Evolutionary conservation across 306 rosid genomes (phyloP).

Genomic region (Gillenia trifoliata): DNA sequence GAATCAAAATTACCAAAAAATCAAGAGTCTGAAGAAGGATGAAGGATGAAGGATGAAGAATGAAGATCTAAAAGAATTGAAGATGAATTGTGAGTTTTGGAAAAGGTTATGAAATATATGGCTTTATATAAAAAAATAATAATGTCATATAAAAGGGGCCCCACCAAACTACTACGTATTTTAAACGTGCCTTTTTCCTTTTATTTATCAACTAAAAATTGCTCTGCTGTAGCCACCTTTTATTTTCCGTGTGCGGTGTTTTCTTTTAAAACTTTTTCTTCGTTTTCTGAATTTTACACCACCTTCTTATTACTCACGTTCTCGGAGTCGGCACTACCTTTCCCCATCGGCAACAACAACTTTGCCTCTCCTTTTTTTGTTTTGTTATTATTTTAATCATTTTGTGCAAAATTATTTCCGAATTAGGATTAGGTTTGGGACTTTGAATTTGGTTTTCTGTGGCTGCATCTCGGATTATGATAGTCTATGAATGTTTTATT

Average conservation of each 20-base stretch:
- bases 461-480: too few relatives aligned
- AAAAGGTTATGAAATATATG: not conserved
- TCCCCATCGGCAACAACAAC: not conserved
- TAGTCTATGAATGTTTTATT: too few relatives aligned
- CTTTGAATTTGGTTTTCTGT: too few relatives aligned
- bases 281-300: not conserved
- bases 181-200: not conserved
- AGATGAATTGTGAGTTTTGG: not conserved
- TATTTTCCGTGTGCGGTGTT: not conserved
- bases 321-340: not conserved
- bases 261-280: too few relatives aligned
- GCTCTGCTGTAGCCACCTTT: too few relatives aligned
- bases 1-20: not conserved
- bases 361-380: not conserved
- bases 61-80: not conserved
- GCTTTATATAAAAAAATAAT: not conserved
- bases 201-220: too few relatives aligned
- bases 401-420: not conserved
- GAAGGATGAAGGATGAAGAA: not conserved
- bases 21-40: not conserved
- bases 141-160: too few relatives aligned
- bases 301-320: not conserved
- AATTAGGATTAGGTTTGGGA: too few relatives aligned
- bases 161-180: not conserved
- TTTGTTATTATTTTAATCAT: not conserved